phyloP scores from a whole-genome alignment of 371 early-diverging fungal genomes.

The Apophysomyces variabilis region DNA sequence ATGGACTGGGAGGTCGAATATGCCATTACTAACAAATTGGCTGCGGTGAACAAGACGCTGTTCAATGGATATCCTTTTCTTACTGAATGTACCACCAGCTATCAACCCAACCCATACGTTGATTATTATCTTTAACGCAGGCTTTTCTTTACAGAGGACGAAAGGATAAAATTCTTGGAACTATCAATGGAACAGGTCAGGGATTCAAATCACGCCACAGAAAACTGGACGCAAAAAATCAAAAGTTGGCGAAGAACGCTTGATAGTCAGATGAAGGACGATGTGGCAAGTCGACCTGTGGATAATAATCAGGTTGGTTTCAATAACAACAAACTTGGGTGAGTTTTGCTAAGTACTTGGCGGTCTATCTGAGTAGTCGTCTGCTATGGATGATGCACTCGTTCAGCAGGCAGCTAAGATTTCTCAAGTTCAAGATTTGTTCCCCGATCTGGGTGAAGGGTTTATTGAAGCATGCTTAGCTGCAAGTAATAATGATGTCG shows the following conservation, averaged over 20 bases:
- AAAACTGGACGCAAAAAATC: conserved; percentile 22
- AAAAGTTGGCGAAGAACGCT: background rate
- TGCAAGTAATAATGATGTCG: conserved; percentile 65
- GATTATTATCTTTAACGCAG: conserved; percentile 17
- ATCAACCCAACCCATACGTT: conserved; percentile 1
- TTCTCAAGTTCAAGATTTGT: conserved; percentile 81
- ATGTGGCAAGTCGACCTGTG: too few species aligned
- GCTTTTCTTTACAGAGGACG: conserved; percentile 48
- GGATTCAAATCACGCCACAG: conserved; percentile 53
- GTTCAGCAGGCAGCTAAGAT: conserved; percentile 60
- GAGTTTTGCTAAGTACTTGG: background rate
- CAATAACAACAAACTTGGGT: background rate
- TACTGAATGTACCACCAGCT: background rate
- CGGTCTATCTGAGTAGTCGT: background rate
- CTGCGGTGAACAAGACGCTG: conserved; percentile 38
- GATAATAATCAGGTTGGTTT: too few species aligned
- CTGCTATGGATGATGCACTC: conserved; percentile 20
- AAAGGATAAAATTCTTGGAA: conserved; percentile 69
- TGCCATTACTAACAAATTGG: conserved; percentile 60
- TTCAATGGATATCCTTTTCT: conserved; percentile 51
- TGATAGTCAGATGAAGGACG: too few species aligned
- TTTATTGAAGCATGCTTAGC: conserved; percentile 85
- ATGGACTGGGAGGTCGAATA: conserved; percentile 81
- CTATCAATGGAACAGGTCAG: conserved; percentile 74
- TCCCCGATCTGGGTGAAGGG: conserved; percentile 87